Conservation (phyloP, 2,329 filamentous ascomycete genomes). For the Fusarium sp. region DNA sequence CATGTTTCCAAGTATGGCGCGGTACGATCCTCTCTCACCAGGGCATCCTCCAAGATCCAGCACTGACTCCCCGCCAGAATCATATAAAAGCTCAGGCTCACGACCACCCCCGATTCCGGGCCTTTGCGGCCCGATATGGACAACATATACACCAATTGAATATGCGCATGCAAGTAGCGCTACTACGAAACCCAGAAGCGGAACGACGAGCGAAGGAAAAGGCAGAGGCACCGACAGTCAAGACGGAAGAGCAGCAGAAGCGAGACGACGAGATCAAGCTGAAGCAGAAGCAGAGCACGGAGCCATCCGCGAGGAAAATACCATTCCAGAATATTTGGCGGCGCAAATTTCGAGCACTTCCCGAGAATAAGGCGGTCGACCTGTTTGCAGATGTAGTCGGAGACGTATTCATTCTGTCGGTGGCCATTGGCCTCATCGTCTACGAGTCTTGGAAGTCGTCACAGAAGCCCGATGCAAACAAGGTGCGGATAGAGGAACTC, state of each 20-base stretch:
- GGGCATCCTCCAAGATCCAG: neutral
- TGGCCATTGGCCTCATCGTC: slow-evolving; percentile 68
- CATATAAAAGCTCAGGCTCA: slow-evolving; percentile 75
- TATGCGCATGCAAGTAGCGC: slow-evolving; percentile 72
- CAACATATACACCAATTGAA: slow-evolving; percentile 75
- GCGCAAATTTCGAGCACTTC: slow-evolving; percentile 72
- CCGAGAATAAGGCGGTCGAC: slow-evolving; percentile 74
- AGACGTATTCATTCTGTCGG: slow-evolving; percentile 71
- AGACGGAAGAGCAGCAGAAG: slow-evolving; percentile 71
- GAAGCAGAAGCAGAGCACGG: slow-evolving; percentile 50
- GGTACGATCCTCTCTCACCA: slow-evolving; percentile 57
- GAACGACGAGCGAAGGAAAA: slow-evolving; percentile 71
- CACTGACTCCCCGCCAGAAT: slow-evolving; percentile 60
- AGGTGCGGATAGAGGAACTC: slow-evolving; percentile 65
- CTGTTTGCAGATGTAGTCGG: slow-evolving; percentile 75
- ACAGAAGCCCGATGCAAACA: slow-evolving; percentile 70
- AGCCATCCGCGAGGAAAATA: slow-evolving; percentile 42
- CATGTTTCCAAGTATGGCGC: slow-evolving; percentile 78
- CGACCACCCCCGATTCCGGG: slow-evolving; percentile 71
- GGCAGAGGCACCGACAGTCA: slow-evolving; percentile 73
- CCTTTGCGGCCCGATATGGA: slow-evolving; percentile 71
- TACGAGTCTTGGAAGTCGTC: slow-evolving; percentile 72
- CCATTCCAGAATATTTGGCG: slow-evolving; percentile 68
- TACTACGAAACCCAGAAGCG: slow-evolving; percentile 68
- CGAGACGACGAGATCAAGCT: slow-evolving; percentile 64